Percentiles rank a stretch among this genome's conserved stretches.
Conservation (phyloP, 2,329 filamentous ascomycete genomes). For the Diplodia corticola region DNA sequence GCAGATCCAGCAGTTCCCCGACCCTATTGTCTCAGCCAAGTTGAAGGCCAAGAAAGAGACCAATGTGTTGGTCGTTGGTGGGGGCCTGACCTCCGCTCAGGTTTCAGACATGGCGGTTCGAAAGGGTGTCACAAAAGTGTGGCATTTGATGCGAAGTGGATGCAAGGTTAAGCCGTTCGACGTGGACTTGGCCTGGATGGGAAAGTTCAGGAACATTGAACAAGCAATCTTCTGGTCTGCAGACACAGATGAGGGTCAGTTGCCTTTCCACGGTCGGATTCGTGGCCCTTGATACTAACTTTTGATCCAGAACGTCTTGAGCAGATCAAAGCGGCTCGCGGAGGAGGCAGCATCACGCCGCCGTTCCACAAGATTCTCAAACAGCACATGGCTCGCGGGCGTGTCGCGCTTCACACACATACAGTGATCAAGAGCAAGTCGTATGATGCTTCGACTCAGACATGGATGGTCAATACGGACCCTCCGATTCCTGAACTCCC, state of each 20-base stretch:
- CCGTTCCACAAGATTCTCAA: slow-evolving; percentile 67
- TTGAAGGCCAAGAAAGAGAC: slow-evolving; percentile 55
- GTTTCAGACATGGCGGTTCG: slow-evolving; percentile 66
- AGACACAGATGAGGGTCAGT: slow-evolving; percentile 62
- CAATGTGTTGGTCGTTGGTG: slow-evolving; percentile 70
- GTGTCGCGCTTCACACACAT: slow-evolving; percentile 57
- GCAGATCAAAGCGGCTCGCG: slow-evolving; percentile 65
- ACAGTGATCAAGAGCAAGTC: slow-evolving; percentile 56
- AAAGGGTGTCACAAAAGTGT: slow-evolving; percentile 66
- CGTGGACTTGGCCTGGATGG: slow-evolving; percentile 74
- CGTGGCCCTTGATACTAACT: not conserved
- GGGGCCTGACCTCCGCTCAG: slow-evolving; percentile 75
- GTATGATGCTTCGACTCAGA: slow-evolving; percentile 52
- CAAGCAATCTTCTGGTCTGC: slow-evolving; percentile 77
- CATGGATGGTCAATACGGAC: slow-evolving; percentile 55
- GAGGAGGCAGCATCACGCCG: slow-evolving; percentile 76
- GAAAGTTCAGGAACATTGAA: slow-evolving; percentile 76
- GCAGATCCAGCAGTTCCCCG: slow-evolving; percentile 61
- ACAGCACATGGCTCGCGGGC: slow-evolving; percentile 55
- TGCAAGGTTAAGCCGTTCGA: slow-evolving; percentile 74
- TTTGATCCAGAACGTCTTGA: slow-evolving; percentile 57
- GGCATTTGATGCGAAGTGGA: slow-evolving; percentile 65
- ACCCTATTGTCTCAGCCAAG: slow-evolving; percentile 52
- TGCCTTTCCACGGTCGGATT: too few species aligned
- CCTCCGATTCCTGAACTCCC: slow-evolving; percentile 54